Percentiles rank a stretch among this genome's conserved stretches.
Evolutionary conservation across 495 filamentous ascomycete species (phyloP).

Genomic region (Aspergillus cristatus): DNA sequence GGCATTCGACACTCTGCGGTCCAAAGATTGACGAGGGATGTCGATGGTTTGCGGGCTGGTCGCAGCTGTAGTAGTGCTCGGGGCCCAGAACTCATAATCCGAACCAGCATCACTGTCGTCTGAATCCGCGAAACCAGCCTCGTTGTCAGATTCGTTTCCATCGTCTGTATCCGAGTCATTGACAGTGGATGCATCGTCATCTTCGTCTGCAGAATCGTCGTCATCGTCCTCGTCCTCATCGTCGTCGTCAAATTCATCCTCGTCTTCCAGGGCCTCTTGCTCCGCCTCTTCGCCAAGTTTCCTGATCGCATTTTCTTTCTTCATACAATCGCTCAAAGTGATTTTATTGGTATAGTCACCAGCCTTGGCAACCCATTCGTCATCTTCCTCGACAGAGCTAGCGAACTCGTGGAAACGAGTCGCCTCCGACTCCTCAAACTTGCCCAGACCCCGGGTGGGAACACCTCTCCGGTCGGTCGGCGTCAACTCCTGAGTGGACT

Average conservation of each 20-base stretch:
- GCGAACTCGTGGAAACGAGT: slow-evolving; percentile 92
- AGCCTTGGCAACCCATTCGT: slow-evolving; percentile 75
- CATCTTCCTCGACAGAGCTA: slow-evolving; percentile 66
- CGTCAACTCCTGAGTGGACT: slow-evolving; percentile 3
- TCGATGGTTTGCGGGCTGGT: slow-evolving; percentile 43
- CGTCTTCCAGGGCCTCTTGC: slow-evolving; percentile 69
- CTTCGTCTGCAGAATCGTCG: slow-evolving; percentile 44
- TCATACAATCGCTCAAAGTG: slow-evolving; percentile 80
- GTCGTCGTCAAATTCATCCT: slow-evolving; percentile 54
- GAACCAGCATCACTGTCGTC: slow-evolving; percentile 72
- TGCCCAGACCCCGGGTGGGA: slow-evolving; percentile 36
- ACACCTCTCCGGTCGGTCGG: slow-evolving; percentile 16
- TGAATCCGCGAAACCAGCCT: slow-evolving; percentile 84
- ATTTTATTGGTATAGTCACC: slow-evolving; percentile 55
- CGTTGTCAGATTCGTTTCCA: slow-evolving; percentile 92
- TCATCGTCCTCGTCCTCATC: slow-evolving; percentile 47
- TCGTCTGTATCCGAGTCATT: slow-evolving; percentile 55
- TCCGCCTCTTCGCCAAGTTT: slow-evolving; percentile 84
- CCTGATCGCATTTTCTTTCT: slow-evolving; percentile 83
- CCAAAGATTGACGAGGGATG: slow-evolving; percentile 32
- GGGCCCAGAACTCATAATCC: slow-evolving; percentile 73
- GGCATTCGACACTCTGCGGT: slow-evolving; percentile 48
- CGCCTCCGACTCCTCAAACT: slow-evolving; percentile 56
- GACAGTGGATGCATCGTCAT: slow-evolving; percentile 53
- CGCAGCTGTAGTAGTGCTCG: slow-evolving; percentile 46